Conservation (phyloP, 306 rosid genomes). For the Notholithocarpus densiflorus region DNA sequence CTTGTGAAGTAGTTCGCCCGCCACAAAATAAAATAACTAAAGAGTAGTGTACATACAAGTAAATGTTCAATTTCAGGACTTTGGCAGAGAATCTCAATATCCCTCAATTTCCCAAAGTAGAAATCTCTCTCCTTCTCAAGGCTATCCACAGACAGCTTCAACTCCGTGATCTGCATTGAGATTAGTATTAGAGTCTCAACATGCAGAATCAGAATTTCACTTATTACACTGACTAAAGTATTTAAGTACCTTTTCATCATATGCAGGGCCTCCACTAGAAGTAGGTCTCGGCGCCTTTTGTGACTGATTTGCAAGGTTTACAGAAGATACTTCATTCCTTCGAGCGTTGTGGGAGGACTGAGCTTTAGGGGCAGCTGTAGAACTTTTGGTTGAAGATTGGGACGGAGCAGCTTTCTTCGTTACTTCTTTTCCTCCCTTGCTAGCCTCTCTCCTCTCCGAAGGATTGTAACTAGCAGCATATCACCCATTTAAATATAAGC, state of each 20-base stretch:
- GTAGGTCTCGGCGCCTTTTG: conserved; percentile 44
- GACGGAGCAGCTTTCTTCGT: conserved; percentile 59
- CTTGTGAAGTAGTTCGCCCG: neutral
- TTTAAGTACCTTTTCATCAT: conserved; percentile 68
- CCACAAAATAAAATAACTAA: neutral
- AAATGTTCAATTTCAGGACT: conserved; percentile 67
- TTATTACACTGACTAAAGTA: neutral
- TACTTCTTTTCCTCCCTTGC: conserved; percentile 83
- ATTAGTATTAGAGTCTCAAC: neutral
- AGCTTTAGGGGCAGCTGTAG: conserved; percentile 48
- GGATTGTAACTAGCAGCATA: conserved; percentile 65
- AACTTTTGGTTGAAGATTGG: conserved; percentile 60
- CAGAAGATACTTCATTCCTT: conserved; percentile 56
- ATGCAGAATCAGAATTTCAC: neutral
- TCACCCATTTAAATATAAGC: neutral
- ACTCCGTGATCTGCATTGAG: conserved; percentile 67
- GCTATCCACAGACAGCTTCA: conserved; percentile 87
- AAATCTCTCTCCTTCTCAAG: conserved; percentile 97
- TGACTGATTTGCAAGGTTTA: conserved; percentile 44
- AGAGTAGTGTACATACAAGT: conserved; percentile 35
- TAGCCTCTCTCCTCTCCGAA: conserved; percentile 73
- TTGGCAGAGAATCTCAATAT: conserved; percentile 89
- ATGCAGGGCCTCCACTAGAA: conserved; percentile 48
- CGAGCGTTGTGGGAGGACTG: conserved; percentile 62
- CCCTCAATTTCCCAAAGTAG: conserved; percentile 86